Evolutionary conservation across 2,329 filamentous ascomycete genomes (phyloP), one percentile per base, ranked within the genome.

Genomic region (Cladosporium austrohemisphaericum): DNA sequence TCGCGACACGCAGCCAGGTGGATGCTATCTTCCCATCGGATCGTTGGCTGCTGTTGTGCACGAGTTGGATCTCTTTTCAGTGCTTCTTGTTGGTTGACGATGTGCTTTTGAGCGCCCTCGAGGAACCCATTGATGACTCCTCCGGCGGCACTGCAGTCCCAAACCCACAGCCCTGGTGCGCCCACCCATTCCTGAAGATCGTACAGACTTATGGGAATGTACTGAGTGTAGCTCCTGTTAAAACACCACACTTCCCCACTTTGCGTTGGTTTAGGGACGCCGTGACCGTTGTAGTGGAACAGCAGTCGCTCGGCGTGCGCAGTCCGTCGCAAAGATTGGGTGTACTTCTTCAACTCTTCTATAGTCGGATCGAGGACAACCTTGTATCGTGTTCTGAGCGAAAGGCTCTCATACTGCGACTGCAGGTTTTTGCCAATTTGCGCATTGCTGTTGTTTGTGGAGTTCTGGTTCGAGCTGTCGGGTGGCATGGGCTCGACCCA

Each of bases 201-300:
- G 62, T 95, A 96, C 7, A 98, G 74, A 1, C 92, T 95, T 35
- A 98, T 88, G 0, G 93, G 93, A 33, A 98, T 98, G 65, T 98
- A 98, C 69, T 98, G 93, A 0, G 93, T 98, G 66, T 96, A 98
- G 58, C 89, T 97, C 60, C 93, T 92, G 70, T 98, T 98, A 69
- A 98, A 98, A 4, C 97, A 94, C 93, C 93, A 98, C 16, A 98
- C 95, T 68, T 98, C 93, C 11, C 93, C 93, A 4, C 92, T 96
- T 3, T 87, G 83, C 1, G 93, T 98, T 3, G 93, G 93, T 63
- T 96, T 89, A 1, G 93, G 93, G 9, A 98, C 93, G 38, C 93
- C 93, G 67, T 98, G 93, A 13, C 93, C 93, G 61, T 98, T 98
- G 76, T 98, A 98, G 66, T 98, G 93, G 61, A 98, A 88, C n/a